Evolutionary conservation across 208 protist genomes (phyloP), one percentile per base, ranked within the genome.

Genomic region (Leishmania lainsoni): DNA sequence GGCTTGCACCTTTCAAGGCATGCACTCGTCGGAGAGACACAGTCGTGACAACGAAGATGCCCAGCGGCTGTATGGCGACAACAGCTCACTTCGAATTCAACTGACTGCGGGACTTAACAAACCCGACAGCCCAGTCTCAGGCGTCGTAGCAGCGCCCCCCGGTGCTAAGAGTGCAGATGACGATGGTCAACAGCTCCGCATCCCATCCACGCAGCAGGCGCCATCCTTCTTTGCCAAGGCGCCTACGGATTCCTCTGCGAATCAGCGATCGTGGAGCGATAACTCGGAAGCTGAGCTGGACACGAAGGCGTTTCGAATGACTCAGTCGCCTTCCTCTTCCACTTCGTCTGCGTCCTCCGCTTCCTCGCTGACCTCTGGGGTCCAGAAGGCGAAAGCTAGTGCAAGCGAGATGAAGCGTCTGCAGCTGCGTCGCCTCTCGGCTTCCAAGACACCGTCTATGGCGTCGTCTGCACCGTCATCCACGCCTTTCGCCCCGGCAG

Each of bases 241-340:
- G n/a, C 49, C 29, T 5, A 39, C 14, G 20, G 22, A 45, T 35
- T 32, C 65, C n/a, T 26, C 68, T 56, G 71, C 71, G 9, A 56
- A 22, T 16, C 26, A 42, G 22, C 56, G 26, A 3, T 58, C 32
- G 2, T 0, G 49, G 17, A 39, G 17, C 17, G 32, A 65, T 3
- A 35, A 48, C 16, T n/a, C 59, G 14, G 58, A 45, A 22, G 65
- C 17, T 22, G 12, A 22, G 61, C 2, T 45, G 5, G 51, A 66
- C 10, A 48, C 72, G 32, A 79, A 45, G 29, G 51, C 73, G 5
- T 80, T 84, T n/a, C 58, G 45, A 9, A 45, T 79, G 17, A 39
- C 42, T 10, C 51, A 42, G 20, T 86, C 79, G 4, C 83, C 83
- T 0, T 86, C 83, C 29, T 86, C 83, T 10, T 86, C 78, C 29